Conservation (phyloP, 2,329 filamentous ascomycete species). For the Aureobasidium sp. region DNA sequence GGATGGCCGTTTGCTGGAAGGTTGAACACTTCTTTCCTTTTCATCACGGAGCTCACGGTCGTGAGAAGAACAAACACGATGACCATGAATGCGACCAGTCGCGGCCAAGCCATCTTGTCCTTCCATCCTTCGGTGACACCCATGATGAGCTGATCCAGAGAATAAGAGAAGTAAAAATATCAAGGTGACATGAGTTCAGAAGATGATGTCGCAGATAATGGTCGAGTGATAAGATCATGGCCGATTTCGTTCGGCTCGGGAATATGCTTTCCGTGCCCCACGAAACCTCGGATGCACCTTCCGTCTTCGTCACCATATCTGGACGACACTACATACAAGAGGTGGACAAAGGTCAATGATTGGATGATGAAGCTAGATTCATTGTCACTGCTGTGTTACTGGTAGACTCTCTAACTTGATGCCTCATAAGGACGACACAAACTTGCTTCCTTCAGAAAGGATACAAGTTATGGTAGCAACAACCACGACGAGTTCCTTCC, state of each 20-base stretch:
- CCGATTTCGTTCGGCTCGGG: neutral
- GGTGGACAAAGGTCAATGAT: too few species aligned
- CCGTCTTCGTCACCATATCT: neutral
- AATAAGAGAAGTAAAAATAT: neutral
- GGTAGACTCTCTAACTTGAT: neutral
- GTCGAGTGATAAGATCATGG: neutral
- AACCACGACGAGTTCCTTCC: too few species aligned
- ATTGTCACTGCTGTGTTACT: too few species aligned
- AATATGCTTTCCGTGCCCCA: neutral
- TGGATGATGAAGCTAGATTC: neutral
- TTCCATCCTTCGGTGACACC: constrained; percentile 6
- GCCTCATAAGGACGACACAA: neutral
- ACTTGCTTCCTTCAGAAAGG: neutral
- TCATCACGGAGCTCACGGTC: neutral
- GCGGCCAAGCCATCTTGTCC: constrained; percentile 11
- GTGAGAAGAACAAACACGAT: constrained; percentile 4
- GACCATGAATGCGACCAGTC: constrained; percentile 6
- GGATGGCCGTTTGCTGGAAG: neutral
- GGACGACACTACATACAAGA: neutral
- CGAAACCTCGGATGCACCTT: neutral
- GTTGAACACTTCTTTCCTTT: neutral
- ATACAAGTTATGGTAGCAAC: too few species aligned
- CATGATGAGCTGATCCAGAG: neutral
- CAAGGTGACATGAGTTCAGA: neutral
- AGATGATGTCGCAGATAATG: neutral